Conservation (phyloP, 2,329 filamentous ascomycete genomes). For the Orbilia ellipsospora region DNA sequence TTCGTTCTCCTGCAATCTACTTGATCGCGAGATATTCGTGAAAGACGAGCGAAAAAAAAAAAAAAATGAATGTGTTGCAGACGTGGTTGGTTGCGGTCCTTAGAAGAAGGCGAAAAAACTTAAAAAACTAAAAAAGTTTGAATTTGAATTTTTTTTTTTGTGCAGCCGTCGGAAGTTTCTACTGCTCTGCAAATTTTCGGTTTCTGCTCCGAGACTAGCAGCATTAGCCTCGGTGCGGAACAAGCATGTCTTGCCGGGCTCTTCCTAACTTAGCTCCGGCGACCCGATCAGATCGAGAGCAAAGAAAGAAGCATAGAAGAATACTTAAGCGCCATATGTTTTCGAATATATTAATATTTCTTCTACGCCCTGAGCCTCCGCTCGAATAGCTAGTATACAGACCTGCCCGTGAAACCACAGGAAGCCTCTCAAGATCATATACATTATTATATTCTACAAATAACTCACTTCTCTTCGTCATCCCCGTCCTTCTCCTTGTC, state of each 20-base stretch:
- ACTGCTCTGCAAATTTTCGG: slow-evolving; percentile 20
- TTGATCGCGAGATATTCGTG: slow-evolving; percentile 39
- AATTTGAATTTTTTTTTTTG: slow-evolving; percentile 12
- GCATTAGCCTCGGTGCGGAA: neutral
- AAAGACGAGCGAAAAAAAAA: neutral
- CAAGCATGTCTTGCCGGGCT: slow-evolving; percentile 24
- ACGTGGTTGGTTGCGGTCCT: slow-evolving; percentile 37
- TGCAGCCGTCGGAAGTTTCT: slow-evolving; percentile 33
- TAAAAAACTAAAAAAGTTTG: no score
- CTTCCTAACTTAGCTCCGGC: slow-evolving; percentile 12
- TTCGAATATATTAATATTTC: no score
- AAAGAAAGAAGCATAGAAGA: no score
- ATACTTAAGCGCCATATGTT: no score
- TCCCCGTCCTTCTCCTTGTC: slow-evolving; percentile 57
- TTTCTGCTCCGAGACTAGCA: slow-evolving; percentile 17
- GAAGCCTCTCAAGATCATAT: no score
- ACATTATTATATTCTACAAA: slow-evolving; percentile 8
- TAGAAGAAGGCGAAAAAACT: slow-evolving; percentile 3
- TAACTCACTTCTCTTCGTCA: slow-evolving; percentile 34
- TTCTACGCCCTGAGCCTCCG: no score
- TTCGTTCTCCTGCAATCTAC: slow-evolving; percentile 32
- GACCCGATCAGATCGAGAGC: neutral
- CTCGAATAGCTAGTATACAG: no score
- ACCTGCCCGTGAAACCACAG: no score
- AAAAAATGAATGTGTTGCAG: slow-evolving; percentile 43